Conservation (phyloP, 805 yeast species). For the Saccharomycopsis sp. region DNA sequence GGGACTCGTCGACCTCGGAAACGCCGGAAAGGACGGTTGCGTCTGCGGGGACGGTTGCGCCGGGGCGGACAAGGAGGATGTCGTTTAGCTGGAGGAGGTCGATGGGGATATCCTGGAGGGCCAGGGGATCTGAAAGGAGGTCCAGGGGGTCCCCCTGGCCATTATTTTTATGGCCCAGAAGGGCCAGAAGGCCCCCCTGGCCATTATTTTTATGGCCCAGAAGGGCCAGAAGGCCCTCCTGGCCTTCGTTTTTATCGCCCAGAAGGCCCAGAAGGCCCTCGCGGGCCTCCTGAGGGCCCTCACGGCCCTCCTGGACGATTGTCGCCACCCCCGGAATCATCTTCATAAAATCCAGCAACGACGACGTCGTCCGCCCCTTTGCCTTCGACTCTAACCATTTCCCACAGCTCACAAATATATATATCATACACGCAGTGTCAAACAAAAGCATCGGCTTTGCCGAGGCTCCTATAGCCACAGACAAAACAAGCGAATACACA, state of each 20-base stretch:
- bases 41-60: slow-evolving; percentile 87
- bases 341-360: slow-evolving; percentile 73
- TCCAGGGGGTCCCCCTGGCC: too few species aligned
- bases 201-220: too few species aligned
- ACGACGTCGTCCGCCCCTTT: slow-evolving; percentile 87
- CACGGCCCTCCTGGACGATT: slow-evolving; percentile 51
- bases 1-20: slow-evolving; percentile 81
- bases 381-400: slow-evolving; percentile 89
- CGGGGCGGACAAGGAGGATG: slow-evolving; percentile 72
- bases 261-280: too few species aligned
- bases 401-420: slow-evolving; percentile 80
- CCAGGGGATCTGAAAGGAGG: too few species aligned
- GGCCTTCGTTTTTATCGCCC: too few species aligned
- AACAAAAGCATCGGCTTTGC: slow-evolving; percentile 57
- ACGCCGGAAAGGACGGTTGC: slow-evolving; percentile 73
- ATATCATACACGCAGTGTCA: slow-evolving; percentile 82
- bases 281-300: too few species aligned
- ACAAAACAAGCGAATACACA: slow-evolving; percentile 47
- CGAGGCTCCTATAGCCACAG: slow-evolving; percentile 36
- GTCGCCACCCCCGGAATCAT: slow-evolving; percentile 73
- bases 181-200: too few species aligned
- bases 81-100: slow-evolving; percentile 77
- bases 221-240: too few species aligned
- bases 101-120: too few species aligned
- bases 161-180: too few species aligned